Evolutionary conservation across 371 early-diverging fungal species (phyloP).

Genomic region (Entomophthora muscae): DNA sequence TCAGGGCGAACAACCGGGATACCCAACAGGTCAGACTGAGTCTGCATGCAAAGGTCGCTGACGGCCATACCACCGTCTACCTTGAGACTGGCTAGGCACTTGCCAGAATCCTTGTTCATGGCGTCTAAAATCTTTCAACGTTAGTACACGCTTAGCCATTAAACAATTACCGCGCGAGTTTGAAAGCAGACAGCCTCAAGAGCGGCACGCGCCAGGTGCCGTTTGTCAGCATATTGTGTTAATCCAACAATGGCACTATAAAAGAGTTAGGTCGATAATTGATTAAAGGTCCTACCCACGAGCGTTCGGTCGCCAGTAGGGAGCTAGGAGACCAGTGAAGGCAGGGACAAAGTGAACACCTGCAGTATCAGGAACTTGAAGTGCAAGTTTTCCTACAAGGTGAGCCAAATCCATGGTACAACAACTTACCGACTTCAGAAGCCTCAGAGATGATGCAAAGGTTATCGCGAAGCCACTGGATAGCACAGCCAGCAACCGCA

Average conservation of each 20-base stretch:
- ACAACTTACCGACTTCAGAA: constrained; percentile 45
- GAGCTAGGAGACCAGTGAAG: constrained; percentile 85
- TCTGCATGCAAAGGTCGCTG: constrained; percentile 78
- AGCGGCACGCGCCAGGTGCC: constrained; percentile 71
- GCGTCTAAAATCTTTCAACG: constrained; percentile 59
- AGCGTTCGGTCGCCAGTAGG: constrained; percentile 88
- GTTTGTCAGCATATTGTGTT: constrained; percentile 69
- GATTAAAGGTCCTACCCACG: constrained; percentile 27
- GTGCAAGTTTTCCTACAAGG: constrained; percentile 49
- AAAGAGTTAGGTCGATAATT: not conserved
- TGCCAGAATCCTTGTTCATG: constrained; percentile 64
- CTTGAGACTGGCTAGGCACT: constrained; percentile 40
- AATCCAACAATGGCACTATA: constrained; percentile 58
- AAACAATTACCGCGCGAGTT: constrained; percentile 38
- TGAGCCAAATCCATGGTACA: constrained; percentile 33
- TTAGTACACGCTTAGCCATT: not conserved
- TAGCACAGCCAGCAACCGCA: constrained; percentile 81
- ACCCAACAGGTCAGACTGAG: constrained; percentile 74
- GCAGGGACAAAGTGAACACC: constrained; percentile 92
- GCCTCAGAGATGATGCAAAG: constrained; percentile 54
- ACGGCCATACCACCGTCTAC: constrained; percentile 90
- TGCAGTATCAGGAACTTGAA: constrained; percentile 47
- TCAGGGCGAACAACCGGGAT: constrained; percentile 69
- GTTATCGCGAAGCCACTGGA: constrained; percentile 82
- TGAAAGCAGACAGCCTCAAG: constrained; percentile 85